phyloP scores from a whole-genome alignment of 768 basidiomycete genomes.

The Suillus plorans region DNA sequence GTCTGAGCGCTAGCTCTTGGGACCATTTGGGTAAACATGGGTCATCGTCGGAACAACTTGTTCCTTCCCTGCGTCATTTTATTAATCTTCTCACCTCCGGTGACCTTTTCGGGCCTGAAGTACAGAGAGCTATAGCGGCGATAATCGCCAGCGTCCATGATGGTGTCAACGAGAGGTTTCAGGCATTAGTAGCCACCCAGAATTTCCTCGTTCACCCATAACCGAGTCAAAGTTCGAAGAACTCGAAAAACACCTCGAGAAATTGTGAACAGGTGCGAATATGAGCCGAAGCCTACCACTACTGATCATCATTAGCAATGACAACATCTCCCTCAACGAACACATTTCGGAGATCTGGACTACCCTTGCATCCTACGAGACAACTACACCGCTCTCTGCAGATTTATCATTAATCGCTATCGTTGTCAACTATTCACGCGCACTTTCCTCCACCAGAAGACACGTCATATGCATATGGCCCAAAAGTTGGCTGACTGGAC shows the following conservation, averaged over 20 bases:
- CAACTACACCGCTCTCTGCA: background rate
- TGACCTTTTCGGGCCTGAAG: background rate
- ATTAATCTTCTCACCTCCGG: background rate
- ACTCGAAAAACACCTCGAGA: background rate
- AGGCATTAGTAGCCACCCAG: background rate
- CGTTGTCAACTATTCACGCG: background rate
- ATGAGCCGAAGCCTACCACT: background rate
- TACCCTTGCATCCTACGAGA: background rate
- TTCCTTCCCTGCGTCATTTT: background rate
- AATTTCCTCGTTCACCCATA: background rate
- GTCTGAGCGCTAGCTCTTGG: background rate
- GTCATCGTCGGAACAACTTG: background rate
- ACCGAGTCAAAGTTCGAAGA: background rate
- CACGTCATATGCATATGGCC: background rate
- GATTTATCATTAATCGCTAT: background rate
- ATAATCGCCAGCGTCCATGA: background rate
- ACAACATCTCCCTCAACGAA: background rate
- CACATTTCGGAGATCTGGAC: background rate
- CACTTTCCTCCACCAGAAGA: background rate
- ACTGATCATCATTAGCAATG: background rate
- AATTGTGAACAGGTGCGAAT: background rate
- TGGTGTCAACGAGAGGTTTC: background rate
- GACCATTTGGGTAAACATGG: background rate
- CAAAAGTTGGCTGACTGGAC: background rate
- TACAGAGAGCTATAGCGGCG: background rate